Evolutionary conservation across 352 stramenopile genomes (phyloP), one percentile per base, ranked within the genome.

Genomic region (Pythium aristosporum): DNA sequence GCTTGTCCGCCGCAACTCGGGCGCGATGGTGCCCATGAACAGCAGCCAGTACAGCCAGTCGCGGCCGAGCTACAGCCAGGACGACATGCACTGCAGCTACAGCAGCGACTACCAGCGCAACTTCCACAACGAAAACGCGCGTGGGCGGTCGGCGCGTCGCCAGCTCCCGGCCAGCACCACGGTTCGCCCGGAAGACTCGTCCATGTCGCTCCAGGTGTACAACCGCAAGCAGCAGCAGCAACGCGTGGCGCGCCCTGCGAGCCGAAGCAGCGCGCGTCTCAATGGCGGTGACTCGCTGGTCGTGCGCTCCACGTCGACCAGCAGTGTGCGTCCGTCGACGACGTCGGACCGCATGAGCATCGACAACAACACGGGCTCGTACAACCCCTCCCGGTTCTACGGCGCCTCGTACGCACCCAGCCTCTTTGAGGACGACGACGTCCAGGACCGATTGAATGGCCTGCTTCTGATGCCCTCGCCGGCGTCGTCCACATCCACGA

Each of bases 351-450:
- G 82, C 61, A 74, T 88, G 71, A 92, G 82, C 57, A 67, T 92
- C 32, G 82, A 92, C 65, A 87, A 82, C 51, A 89, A 92, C 67
- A 85, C 82, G 39, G 79, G 80, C 15, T 89, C 80, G 57, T 71
- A 82, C 60, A 89, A 91, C 69, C 78, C 75, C 30, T 65, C 62
- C 5, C 62, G 73, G 41, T 69, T 81, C 32, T 73, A 83, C 36
- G 77, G 85, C 21, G 73, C 69, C 57, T 71, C 71, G 37, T 84
- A 79, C 69, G 67, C 79, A 16, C 72, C 75, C 41, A 87, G 79
- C 67, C 88, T 91, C 65, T 70, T 85, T 60, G 82, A 89, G 55
- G 75, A 91, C 61, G 79, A 89, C 62, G 82, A 72, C 41, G 65
- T 72, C n/a, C 69, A 90, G 61, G 57, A 80, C 44, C 71, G 74